Evolutionary conservation across 139 green algal species (phyloP), one percentile per base, ranked within the genome.

Genomic region (Nannochloris sp.): DNA sequence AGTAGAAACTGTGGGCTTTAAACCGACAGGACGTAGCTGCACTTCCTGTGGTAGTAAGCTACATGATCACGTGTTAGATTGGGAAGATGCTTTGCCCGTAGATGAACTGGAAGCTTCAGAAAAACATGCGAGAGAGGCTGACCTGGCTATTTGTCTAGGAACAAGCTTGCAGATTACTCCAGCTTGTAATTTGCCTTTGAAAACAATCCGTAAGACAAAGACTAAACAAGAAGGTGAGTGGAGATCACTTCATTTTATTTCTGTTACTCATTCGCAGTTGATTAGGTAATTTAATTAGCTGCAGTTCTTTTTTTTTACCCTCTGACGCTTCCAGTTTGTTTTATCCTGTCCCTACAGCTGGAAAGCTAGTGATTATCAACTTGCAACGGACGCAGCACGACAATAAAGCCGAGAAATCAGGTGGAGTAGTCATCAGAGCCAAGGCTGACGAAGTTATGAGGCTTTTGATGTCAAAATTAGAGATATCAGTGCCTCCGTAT

Each of bases 81-180:
- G 91, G 89, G 91, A 95, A 45, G 81, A 87, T 58, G 74, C 85
- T 12, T 65, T 97, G 61, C 91, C 90, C 2, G 77, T 90, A 31
- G 77, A 88, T n/a, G 87, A 97, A 72, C 74, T 96, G 33, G 53
- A 81, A 24, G 73, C 66, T 8, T 82, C 86, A 10, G 80, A 95
- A 61, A 38, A 63, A 48, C 64, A 76, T 54, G 82, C 89, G 6
- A 65, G 69, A 6, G 57, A 65, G 27, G 83, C 86, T 30, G 81
- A 88, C 65, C 60, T 96, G 39, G 72, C 80, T 8, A 61, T 97
- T 12, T 91, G 87, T 48, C 75, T 97, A 38, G 90, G 90, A 36
- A 94, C 88, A 35, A 90, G 79, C 70, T 70, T 98, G n/a, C 90
- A 96, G 64, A 96, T 98, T 51, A 76, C 65, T 27, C 91, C 91